Base-by-base conservation (phyloP, 495 filamentous ascomycete genomes). In the Daldinia grandis region DNA sequence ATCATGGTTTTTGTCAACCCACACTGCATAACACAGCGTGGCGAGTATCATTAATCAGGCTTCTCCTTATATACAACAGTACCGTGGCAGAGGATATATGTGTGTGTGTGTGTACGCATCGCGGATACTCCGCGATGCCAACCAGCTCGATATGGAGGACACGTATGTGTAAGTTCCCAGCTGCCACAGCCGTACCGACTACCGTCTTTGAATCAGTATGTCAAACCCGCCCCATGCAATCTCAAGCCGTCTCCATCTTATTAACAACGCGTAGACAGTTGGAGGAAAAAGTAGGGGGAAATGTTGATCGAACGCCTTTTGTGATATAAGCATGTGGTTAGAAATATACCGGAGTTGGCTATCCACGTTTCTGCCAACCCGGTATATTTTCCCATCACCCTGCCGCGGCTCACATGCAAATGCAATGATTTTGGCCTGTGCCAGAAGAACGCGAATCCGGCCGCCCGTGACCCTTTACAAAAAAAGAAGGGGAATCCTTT, bases 11-110 rank as follows among this genome's bases (percentile, higher is more conserved):
- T 33, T 53, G 27, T 53, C 49, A 55, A 55, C 12, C 64, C 44
- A 61, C 37, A 44, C 60, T 42, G 61, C 59, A 21, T 12, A 10
- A 10, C 4, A 56, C 55, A 58, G 54, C 35, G 25, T 63, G 69
- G 40, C 53, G 35, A 64, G 61, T 68, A 68, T 61, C 59, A 72
- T 72, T 72, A 68, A 68, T 68, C 31, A 60, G 56, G 33, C 53
- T 35, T 54, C 56, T 53, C 58, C 15, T 73, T 73, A 73, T 73
- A 69, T 73, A 73, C 70, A 73, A 57, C 49, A 59, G 35, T 61
- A 57, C 40, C 35, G 40, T 33, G 70, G 44, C 42, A 68, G 37
- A 61, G 61, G 57, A 37, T 12, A 31, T 40, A 38, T n/a, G n/a
- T n/a, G n/a, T 55, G 33, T 42, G 58, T 19, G 58, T 17, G 25